These are phyloP conservation scores for Exophiala alcalophila DNA, from an alignment of 2,329 filamentous ascomycete genomes.

Conservation along the genomic window DNA sequence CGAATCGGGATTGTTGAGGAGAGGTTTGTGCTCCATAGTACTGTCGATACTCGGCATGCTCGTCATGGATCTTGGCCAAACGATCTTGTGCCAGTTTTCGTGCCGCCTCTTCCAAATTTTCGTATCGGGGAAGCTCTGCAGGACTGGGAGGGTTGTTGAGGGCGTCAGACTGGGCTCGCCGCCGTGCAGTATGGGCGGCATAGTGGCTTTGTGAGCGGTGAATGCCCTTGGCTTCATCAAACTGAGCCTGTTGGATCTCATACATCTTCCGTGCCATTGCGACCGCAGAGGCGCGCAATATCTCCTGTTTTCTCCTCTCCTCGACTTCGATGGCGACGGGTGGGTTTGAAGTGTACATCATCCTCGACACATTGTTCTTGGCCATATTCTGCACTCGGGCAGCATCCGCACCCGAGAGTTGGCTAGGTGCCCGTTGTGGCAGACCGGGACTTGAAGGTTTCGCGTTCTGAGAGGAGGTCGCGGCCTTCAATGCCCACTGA, in stretches of 20 bases:
- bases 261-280: constrained; percentile 92
- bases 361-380: constrained; percentile 64
- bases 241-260: constrained; percentile 61
- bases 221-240: constrained; percentile 46
- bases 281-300: constrained; percentile 75
- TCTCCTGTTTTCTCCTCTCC: constrained; percentile 68
- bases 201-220: constrained; percentile 37
- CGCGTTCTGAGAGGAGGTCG: constrained; percentile 60
- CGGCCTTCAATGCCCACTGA: constrained; percentile 68
- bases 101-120: constrained; percentile 76
- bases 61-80: constrained; percentile 73
- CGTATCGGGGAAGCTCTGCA: constrained; percentile 27
- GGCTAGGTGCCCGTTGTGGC: constrained; percentile 45
- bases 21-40: constrained; percentile 67
- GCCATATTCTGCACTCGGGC: constrained; percentile 64
- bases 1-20: constrained; percentile 50
- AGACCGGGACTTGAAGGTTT: constrained; percentile 39
- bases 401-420: constrained; percentile 45
- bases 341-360: constrained; percentile 75
- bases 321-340: constrained; percentile 69
- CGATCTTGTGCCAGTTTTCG: constrained; percentile 82
- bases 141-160: constrained; percentile 17
- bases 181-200: constrained; percentile 36
- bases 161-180: constrained; percentile 30
- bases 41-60: constrained; percentile 65